Percentiles rank a stretch among this genome's conserved stretches.
Conservation (phyloP, 2,329 filamentous ascomycete genomes). For the Colletotrichum sp. region DNA sequence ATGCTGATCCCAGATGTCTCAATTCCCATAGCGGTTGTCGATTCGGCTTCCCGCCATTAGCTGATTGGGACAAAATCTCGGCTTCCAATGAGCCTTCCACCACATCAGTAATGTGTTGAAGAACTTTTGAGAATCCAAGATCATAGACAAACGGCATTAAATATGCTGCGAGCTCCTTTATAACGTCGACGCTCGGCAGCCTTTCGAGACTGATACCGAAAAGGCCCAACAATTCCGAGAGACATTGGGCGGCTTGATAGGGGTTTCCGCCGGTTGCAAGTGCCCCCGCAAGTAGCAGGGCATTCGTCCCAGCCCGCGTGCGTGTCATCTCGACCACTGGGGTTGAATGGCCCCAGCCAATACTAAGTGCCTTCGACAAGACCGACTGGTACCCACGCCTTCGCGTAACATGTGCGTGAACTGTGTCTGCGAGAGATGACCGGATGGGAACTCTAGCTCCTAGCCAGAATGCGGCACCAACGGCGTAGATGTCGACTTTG, state of each 20-base stretch:
- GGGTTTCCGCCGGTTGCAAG: accelerated
- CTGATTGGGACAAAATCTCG: too few relatives aligned
- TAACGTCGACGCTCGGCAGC: neutral
- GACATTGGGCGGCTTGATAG: neutral
- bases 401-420: neutral
- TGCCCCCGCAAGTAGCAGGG: neutral
- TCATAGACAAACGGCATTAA: neutral
- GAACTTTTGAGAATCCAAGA: neutral
- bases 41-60: too few relatives aligned
- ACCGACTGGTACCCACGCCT: neutral
- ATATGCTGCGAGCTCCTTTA: neutral
- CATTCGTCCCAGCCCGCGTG: neutral
- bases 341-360: neutral
- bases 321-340: neutral
- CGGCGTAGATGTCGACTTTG: neutral
- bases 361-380: neutral
- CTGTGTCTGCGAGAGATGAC: neutral
- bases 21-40: too few relatives aligned
- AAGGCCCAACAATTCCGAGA: neutral
- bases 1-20: too few relatives aligned
- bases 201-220: neutral
- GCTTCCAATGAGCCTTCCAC: too few relatives aligned
- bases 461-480: neutral
- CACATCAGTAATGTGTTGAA: neutral
- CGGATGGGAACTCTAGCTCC: neutral